Evolutionary conservation across 2,329 filamentous ascomycete species (phyloP), one percentile per base, ranked within the genome.

Genomic region (Zopfia rhizophila): DNA sequence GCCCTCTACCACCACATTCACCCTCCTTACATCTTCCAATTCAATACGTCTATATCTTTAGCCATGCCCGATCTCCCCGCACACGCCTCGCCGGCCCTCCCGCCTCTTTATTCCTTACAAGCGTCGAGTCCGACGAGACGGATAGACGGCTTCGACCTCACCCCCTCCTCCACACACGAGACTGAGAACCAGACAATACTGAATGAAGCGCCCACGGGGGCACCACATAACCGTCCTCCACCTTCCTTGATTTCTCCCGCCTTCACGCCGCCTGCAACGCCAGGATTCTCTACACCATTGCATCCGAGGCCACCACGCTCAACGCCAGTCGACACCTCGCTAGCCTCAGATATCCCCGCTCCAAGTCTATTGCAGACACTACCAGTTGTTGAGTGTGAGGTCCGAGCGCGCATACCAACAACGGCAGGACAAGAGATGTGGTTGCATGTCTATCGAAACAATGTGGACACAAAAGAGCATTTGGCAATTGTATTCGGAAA

Each of bases 371-470:
- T 97, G 5, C 80, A 88, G 56, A 83, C 79, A 11, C 78, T 97
- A 1, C 94, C 93, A 6, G 75, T 89, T 17, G 93, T 99, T n/a
- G 86, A 90, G 69, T 99, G 94, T 75, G 86, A 95, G 55, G 94
- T 97, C 36, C 88, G 94, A 57, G 94, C 94, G 13, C 87, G 94
- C 42, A 99, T 99, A 61, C 94, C 94, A 0, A 97, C 93, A 1
- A 93, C 91, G 2, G 85, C 83, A 0, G 93, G 93, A 3, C 89
- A 91, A 8, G 92, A 99, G 72, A 97, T 99, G 91, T 99, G 95
- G 73, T 75, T 99, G 38, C 93, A 99, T 67, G 79, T 97, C 0
- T 99, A 99, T 75, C 87, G 87, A 53, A 99, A 99, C 73, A 89
- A 89, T 61, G 85, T 90, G 5, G 94, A 99, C 72, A 90, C 87